A percentile compares a stretch with the other conserved stretches of the same genome.
These are phyloP conservation scores for Crithidia bombi DNA, from an alignment of 208 protist species.

Conservation along the genomic window DNA sequence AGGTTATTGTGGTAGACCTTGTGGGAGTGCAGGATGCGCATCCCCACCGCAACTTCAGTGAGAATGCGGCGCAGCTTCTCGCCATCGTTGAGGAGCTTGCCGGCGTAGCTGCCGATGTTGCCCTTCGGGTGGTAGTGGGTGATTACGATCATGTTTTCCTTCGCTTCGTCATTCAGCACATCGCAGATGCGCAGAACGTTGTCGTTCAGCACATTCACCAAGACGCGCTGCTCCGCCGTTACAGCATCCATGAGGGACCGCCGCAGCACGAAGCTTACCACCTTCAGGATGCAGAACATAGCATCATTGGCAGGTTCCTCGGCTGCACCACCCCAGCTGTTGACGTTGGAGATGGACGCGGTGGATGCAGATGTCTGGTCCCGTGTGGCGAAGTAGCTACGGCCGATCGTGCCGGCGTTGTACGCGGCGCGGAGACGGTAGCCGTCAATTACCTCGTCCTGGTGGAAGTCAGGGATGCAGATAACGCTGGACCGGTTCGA, in stretches of 20 bases:
- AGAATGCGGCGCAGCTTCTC: constrained; percentile 62
- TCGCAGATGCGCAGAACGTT: constrained; percentile 65
- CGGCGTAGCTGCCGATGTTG: constrained; percentile 49
- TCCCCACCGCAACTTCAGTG: constrained; percentile 58
- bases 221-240: constrained; percentile 55
- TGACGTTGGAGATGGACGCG: constrained; percentile 1
- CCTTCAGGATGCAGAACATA: constrained; percentile 58
- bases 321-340: background rate
- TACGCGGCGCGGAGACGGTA: constrained; percentile 56
- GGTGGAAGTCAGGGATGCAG: constrained; percentile 62
- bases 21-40: constrained; percentile 77
- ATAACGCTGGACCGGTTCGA: constrained; percentile 79
- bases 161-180: constrained; percentile 74
- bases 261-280: constrained; percentile 75
- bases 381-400: constrained; percentile 61
- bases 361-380: constrained; percentile 9
- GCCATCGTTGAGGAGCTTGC: constrained; percentile 50
- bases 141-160: constrained; percentile 81
- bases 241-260: constrained; percentile 48
- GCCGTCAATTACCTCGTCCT: constrained; percentile 57
- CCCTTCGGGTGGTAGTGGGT: constrained; percentile 53
- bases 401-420: constrained; percentile 70
- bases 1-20: constrained; percentile 85
- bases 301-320: constrained; percentile 14
- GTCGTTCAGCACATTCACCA: constrained; percentile 59